Evolutionary conservation across 176 grass and related monocot species (phyloP).

Genomic region (Rhynchospora tenuis): DNA sequence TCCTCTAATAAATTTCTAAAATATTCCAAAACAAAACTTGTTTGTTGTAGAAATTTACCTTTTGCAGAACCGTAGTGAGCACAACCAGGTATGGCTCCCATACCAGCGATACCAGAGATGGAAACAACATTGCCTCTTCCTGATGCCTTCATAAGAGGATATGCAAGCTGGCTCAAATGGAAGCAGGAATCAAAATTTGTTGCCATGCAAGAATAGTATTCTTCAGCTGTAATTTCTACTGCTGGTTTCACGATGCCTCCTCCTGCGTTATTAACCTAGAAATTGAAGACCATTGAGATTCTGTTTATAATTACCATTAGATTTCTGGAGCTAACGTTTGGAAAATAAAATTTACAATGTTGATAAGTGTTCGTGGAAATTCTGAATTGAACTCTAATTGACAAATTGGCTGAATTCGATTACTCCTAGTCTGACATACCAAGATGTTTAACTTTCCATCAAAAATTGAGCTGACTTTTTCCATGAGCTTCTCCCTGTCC

Average conservation of each 20-base stretch:
- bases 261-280: constrained; percentile 15
- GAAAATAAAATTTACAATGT: not conserved
- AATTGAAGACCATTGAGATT: not conserved
- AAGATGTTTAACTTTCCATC: constrained; percentile 14
- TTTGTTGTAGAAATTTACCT: not conserved
- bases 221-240: not conserved
- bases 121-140: constrained; percentile 10
- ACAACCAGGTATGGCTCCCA: not conserved
- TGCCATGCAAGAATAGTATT: not conserved
- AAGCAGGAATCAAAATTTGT: constrained; percentile 9
- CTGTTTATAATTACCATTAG: not conserved
- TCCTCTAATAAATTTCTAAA: not conserved
- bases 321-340: not conserved
- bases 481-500: constrained; percentile 4
- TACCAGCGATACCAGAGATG: not conserved
- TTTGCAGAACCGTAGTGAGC: not conserved
- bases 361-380: not conserved
- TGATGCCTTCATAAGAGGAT: constrained; percentile 11
- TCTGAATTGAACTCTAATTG: not conserved
- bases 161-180: constrained; percentile 2
- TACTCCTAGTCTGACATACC: not conserved
- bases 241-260: not conserved
- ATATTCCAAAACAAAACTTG: not conserved
- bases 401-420: not conserved
- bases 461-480: constrained; percentile 1